Evolutionary conservation across 2,329 filamentous ascomycete genomes (phyloP).

Genomic region (Fonsecaea pugnacius): DNA sequence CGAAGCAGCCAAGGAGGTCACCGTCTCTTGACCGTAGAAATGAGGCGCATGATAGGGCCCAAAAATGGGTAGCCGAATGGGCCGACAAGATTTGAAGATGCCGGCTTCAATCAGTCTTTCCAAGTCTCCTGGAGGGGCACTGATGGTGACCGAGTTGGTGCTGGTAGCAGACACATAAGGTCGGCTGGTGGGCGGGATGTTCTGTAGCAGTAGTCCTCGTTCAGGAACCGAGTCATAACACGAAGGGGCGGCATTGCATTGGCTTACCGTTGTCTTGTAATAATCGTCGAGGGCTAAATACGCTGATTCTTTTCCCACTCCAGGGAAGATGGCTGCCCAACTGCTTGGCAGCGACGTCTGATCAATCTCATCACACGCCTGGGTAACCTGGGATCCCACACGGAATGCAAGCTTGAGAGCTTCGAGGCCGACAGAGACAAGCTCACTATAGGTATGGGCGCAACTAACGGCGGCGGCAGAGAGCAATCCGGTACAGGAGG

Average conservation of each 20-base stretch:
- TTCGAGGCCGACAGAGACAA: conserved; percentile 7
- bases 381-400: neutral
- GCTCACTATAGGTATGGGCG: conserved; percentile 3
- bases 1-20: neutral
- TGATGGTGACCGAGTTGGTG: conserved; percentile 18
- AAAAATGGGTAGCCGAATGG: conserved; percentile 12
- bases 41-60: conserved; percentile 14
- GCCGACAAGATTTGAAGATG: conserved; percentile 5
- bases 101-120: neutral
- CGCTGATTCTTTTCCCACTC: conserved; percentile 1
- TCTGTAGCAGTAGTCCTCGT: neutral
- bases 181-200: conserved; percentile 5
- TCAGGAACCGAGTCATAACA: neutral
- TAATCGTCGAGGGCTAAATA: neutral
- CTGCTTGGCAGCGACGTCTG: conserved; percentile 1
- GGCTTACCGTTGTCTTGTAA: neutral
- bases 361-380: conserved; percentile 3
- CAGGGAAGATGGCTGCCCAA: conserved; percentile 7
- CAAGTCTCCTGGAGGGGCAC: conserved; percentile 6
- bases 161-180: conserved; percentile 9
- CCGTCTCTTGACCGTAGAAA: conserved; percentile 1
- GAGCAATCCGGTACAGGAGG: conserved; percentile 7
- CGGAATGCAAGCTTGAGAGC: conserved; percentile 9
- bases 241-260: neutral
- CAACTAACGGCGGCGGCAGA: conserved; percentile 8